Evolutionary conservation across 2,329 filamentous ascomycete species (phyloP), one percentile per base, ranked within the genome.

Genomic region (Trichoderma sp.): DNA sequence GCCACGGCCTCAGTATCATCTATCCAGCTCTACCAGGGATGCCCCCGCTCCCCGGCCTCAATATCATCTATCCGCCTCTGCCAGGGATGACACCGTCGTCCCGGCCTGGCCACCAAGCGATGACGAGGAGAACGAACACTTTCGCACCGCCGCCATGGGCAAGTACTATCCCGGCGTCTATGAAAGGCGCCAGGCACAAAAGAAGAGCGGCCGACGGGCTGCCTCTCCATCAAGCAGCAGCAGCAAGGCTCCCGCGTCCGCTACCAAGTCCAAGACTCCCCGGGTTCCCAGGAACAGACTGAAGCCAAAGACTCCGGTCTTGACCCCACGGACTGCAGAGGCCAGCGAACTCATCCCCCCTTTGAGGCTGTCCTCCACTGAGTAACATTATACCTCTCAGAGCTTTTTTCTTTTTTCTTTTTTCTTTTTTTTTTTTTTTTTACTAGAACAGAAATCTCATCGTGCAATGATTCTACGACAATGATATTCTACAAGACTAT

Each of bases 131-230:
- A 53, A 35, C 22, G 61, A 64, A 5, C 50, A 37, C 12, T 56
- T 53, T 34, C 29, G 39, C 19, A 76, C 80, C 4, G 76, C 87
- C 35, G 84, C 86, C 0, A 80, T 87, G 77, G 87, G 87, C 27
- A 89, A 89, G 76, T 89, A 89, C 72, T 88, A 89, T 68, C 87
- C 87, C 0, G 84, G 85, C 29, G 89, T 89, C 76, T 89, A 87
- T 72, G 84, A 87, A 71, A 79, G 78, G 32, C 60, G 68, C 12
- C 67, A 72, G 10, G 35, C 39, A 6, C 70, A 74, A 25, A 58
- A 73, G 42, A 71, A 68, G 37, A 37, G 27, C 15, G n/a, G n/a
- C 68, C 70, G n/a, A 70, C 35, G 52, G 1, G 48, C 53, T 15
- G 25, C 25, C 25, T 13, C 50, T 19, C 17, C 42, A 42, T 12